Percentiles rank a stretch among this genome's conserved stretches.
phyloP scores from a whole-genome alignment of 306 rosid genomes.

The Abrus pulchellus region DNA sequence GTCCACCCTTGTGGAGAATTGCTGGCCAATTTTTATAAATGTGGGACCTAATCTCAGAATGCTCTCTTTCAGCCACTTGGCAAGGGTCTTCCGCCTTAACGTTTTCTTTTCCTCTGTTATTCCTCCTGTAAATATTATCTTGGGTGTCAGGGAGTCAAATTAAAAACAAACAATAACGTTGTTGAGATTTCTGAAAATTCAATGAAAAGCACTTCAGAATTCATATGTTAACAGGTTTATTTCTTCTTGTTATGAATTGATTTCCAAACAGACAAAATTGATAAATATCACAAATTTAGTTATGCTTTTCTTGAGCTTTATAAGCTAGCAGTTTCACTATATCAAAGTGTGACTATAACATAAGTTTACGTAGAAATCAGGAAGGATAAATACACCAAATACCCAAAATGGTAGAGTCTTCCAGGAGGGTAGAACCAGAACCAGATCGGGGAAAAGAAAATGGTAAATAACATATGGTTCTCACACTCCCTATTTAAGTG shows the following conservation, averaged over 20 bases:
- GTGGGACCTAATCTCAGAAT: conserved; percentile 98
- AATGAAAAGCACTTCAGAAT: conserved; percentile 25
- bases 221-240: not conserved
- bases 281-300: not conserved
- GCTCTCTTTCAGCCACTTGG: conserved; percentile 97
- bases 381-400: not conserved
- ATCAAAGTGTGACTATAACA: not conserved
- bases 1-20: conserved; percentile 98
- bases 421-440: not conserved
- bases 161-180: conserved; percentile 3
- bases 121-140: conserved; percentile 67
- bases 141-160: conserved; percentile 18
- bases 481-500: not conserved
- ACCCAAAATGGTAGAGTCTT: not conserved
- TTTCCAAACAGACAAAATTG: conserved; percentile 17
- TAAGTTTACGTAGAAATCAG: not conserved
- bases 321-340: not conserved
- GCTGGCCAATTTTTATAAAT: conserved; percentile 98
- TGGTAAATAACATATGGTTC: not conserved
- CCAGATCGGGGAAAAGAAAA: not conserved
- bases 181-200: conserved; percentile 32
- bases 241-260: not conserved
- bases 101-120: conserved; percentile 87
- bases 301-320: too few species aligned
- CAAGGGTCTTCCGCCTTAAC: conserved; percentile 79